phyloP scores from a whole-genome alignment of 75 land plant species.

The Picea sitchensis region DNA sequence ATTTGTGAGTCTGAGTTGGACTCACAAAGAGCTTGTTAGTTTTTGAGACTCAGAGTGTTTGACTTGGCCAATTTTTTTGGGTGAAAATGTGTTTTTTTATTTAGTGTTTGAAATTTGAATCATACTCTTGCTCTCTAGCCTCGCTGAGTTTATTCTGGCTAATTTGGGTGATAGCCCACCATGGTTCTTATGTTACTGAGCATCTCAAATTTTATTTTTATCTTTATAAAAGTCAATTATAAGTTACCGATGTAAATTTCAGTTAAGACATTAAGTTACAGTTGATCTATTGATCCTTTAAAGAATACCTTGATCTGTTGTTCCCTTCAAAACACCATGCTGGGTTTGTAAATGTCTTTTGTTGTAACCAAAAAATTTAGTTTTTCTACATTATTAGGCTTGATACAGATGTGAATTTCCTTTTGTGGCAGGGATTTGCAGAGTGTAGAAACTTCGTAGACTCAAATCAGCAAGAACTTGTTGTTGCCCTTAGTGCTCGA shows the following conservation, averaged over 20 bases:
- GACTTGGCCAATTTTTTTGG: too few relatives aligned
- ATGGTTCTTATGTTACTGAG: not conserved
- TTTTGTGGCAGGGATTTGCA: constrained; percentile 81
- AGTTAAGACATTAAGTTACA: not conserved
- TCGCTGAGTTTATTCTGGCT: too few relatives aligned
- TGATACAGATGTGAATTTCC: constrained; percentile 1
- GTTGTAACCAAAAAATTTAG: constrained; percentile 6
- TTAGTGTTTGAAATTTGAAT: too few relatives aligned
- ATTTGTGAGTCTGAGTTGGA: too few relatives aligned
- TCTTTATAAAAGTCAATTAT: not conserved
- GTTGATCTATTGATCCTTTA: not conserved
- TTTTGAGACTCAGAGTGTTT: too few relatives aligned
- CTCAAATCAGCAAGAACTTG: constrained; percentile 57
- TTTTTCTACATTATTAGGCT: not conserved
- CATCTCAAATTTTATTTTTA: not conserved
- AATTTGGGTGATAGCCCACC: not conserved
- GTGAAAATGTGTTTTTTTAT: too few relatives aligned
- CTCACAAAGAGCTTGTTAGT: too few relatives aligned
- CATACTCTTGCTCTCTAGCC: too few relatives aligned
- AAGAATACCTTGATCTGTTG: not conserved
- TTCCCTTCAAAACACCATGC: too few relatives aligned
- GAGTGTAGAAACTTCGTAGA: constrained; percentile 75
- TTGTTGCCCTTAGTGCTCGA: constrained; percentile 81
- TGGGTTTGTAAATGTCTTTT: not conserved
- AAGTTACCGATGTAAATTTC: not conserved